Evolutionary conservation across 441 rosid species (phyloP).

Genomic region (Bocquillonia castaneifolia): DNA sequence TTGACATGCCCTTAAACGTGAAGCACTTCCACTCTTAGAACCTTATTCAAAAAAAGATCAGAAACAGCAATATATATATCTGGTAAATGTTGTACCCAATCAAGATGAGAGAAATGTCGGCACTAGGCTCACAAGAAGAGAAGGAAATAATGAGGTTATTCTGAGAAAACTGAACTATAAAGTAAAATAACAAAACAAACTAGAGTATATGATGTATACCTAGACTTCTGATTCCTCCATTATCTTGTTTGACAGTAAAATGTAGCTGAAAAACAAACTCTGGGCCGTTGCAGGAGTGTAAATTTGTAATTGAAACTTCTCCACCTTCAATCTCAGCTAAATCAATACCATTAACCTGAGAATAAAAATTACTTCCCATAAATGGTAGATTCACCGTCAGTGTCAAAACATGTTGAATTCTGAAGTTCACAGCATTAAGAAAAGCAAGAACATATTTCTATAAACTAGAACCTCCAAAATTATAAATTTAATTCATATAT

Average conservation of each 20-base stretch:
- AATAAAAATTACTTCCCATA: neutral
- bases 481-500: neutral
- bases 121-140: neutral
- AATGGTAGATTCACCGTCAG: neutral
- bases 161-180: neutral
- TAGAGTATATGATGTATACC: slow-evolving; percentile 20
- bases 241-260: slow-evolving; percentile 28
- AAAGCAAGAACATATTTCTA: neutral
- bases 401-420: neutral
- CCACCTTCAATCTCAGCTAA: slow-evolving; percentile 62
- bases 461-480: neutral
- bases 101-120: neutral
- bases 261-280: slow-evolving; percentile 48
- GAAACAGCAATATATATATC: neutral
- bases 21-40: slow-evolving; percentile 18
- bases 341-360: slow-evolving; percentile 56
- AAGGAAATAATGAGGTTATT: neutral
- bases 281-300: slow-evolving; percentile 59
- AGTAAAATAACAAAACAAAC: neutral
- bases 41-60: neutral
- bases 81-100: neutral
- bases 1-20: slow-evolving; percentile 31
- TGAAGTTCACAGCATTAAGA: neutral
- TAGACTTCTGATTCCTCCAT: slow-evolving; percentile 5
- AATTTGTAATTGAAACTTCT: slow-evolving; percentile 59